Evolutionary conservation across 805 yeast species (phyloP), one percentile per base, ranked within the genome.

Genomic region (Kurtzmaniella fragi): DNA sequence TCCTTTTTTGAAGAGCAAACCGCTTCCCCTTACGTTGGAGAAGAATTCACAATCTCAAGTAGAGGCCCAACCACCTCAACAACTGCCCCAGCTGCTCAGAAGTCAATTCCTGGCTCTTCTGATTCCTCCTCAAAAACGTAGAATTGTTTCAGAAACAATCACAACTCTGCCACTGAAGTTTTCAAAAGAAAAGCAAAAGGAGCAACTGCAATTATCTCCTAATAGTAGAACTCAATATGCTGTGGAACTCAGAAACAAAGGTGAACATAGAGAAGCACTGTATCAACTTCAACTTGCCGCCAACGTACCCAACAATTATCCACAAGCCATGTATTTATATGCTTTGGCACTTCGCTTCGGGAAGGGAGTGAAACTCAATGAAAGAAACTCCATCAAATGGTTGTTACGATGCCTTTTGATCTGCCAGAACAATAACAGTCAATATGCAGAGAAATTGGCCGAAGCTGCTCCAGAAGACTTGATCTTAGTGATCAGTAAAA

Each of bases 311-410:
- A 70, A 74, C 45, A 68, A 65, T 44, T 76, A 80, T 32, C 62
- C 68, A 1, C 52, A 49, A 36, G 95, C 89, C 1, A 82, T 78
- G 82, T 67, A 78, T 34, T 54, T 82, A 25, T 84, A 83, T 50
- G 86, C 87, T 0, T 56, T 82, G 46, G 82, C 89, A 0, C 58
- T 85, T 17, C 62, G 83, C 36, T 64, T 73, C 41, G 93, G 91
- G 0, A 80, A 78, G 55, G 93, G 93, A 0, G 77, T 81, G 9
- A 66, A 75, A 14, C 70, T 67, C 39, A 81, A 81, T 50, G 72
- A 74, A 31, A 49, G 59, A 14, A 73, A 70, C 36, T 75, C 88
- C 3, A 64, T 80, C 34, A 57, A 65, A 39, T 83, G 87, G 84
- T 63, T 85, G 4, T 70, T 75, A 44, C 69, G 67, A 42, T 83